Evolutionary conservation across 441 rosid genomes (phyloP), one percentile per base, ranked within the genome.

Genomic region (Heliophila coronopifolia): DNA sequence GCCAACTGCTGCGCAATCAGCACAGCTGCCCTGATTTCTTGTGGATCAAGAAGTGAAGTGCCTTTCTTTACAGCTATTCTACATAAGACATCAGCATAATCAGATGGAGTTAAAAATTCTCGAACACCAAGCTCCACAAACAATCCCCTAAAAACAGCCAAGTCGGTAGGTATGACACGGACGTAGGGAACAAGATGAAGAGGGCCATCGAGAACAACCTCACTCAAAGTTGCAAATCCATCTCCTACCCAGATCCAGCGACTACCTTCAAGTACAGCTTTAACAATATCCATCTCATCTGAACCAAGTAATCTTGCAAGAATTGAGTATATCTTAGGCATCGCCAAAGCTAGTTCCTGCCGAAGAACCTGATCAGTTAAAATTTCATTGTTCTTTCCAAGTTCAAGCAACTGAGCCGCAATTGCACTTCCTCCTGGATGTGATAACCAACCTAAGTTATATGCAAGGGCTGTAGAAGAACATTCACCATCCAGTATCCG

Each of bases 211-310:
- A 92, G 94, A 63, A 87, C 99, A 68, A 92, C 96, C 83, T 92
- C 99, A 53, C 81, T 83, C 18, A 73, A 53, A 9, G 80, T 87
- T 59, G 99, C 90, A 81, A 92, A 92, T 57, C 99, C 99, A 80
- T 87, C 99, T 58, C 99, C 99, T 40, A 92, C 96, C 99, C 99
- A 92, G 58, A 92, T 81, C 99, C 99, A 92, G 62, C 96, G 89
- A 71, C 96, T 76, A 33, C 95, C 99, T 80, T 92, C 99, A 67
- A 92, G 92, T 68, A 92, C 80, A 72, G 96, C 96, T 76, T 92
- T 85, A 58, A 88, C 83, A 56, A 92, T 85, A 48, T 92, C 99
- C 90, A 88, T 85, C 70, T 92, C 99, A 73, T 87, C 99, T n/a
- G 96, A 74, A 68, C 84, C 80, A 59, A 83, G 71, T 76, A 88